A percentile compares a stretch with the other conserved stretches of the same genome.
These are phyloP conservation scores for Didymosphaeria variabile DNA, from an alignment of 2,329 filamentous ascomycete genomes.

Conservation along the genomic window DNA sequence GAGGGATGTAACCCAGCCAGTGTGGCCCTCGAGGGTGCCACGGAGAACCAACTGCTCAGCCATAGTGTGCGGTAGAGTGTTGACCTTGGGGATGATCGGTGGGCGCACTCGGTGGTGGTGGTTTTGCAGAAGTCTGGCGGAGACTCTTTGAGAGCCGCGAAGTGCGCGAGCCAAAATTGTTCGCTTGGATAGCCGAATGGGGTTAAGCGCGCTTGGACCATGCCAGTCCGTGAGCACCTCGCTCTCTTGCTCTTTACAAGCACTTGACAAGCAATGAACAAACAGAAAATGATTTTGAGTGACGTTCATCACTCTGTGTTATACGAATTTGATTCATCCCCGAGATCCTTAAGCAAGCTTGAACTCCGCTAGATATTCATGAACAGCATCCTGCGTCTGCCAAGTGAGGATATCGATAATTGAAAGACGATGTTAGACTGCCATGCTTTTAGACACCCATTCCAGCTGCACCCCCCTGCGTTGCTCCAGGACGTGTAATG, in stretches of 20 bases:
- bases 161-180: slow-evolving; percentile 4
- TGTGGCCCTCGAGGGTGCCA: slow-evolving; percentile 98
- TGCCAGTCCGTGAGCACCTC: not conserved
- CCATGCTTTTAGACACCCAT: not conserved
- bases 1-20: slow-evolving; percentile 98
- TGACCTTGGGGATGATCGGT: slow-evolving; percentile 42
- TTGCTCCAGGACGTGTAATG: not conserved
- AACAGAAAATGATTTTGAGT: not conserved
- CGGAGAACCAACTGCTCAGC: slow-evolving; percentile 95
- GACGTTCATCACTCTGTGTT: too few species aligned
- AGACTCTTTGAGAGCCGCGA: slow-evolving; percentile 14
- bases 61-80: slow-evolving; percentile 64
- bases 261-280: not conserved
- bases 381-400: not conserved
- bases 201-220: not conserved
- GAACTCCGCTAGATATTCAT: too few species aligned
- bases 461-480: not conserved
- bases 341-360: too few species aligned
- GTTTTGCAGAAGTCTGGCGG: slow-evolving; percentile 30
- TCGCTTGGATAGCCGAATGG: slow-evolving; percentile 7
- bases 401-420: not conserved
- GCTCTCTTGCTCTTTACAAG: not conserved
- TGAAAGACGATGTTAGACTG: not conserved
- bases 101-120: slow-evolving; percentile 40
- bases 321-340: too few species aligned